Percentiles rank a stretch among this genome's conserved stretches.
Conservation (phyloP, 1,139 yeast species). For the Pichia sp. region DNA sequence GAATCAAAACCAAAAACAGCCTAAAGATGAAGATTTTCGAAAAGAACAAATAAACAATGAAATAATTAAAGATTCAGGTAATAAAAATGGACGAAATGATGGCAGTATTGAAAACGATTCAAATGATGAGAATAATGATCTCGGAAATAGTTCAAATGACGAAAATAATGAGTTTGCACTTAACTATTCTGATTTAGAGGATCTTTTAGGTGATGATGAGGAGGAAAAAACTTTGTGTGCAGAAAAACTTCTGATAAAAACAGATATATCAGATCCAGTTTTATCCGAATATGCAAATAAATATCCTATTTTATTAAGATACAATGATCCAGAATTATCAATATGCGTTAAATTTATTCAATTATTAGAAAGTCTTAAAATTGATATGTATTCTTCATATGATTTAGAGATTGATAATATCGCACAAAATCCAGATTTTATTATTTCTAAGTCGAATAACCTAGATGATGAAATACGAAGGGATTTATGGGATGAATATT, state of each 20-base stretch:
- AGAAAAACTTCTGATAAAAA: neutral
- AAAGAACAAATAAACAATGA: too few species aligned
- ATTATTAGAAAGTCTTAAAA: slow-evolving; percentile 22
- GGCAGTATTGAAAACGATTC: neutral
- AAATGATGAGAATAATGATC: slow-evolving; percentile 1
- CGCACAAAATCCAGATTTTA: slow-evolving; percentile 35
- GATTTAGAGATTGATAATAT: slow-evolving; percentile 39
- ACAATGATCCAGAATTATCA: neutral
- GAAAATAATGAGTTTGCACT: slow-evolving; percentile 13
- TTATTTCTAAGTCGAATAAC: neutral
- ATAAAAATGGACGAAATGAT: too few species aligned
- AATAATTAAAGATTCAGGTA: too few species aligned
- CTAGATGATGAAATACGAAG: slow-evolving; percentile 1
- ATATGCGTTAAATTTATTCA: neutral
- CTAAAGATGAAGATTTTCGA: too few species aligned
- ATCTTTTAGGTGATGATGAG: neutral
- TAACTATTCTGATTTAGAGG: slow-evolving; percentile 16
- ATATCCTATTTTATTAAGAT: neutral
- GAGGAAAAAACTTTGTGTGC: too few species aligned
- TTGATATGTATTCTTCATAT: slow-evolving; percentile 43
- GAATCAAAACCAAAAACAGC: neutral
- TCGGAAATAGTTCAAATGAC: neutral
- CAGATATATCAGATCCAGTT: neutral
- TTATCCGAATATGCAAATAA: neutral
- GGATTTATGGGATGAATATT: slow-evolving; percentile 12